Evolutionary conservation across 2,329 filamentous ascomycete species (phyloP), one percentile per base, ranked within the genome.

Genomic region (Curvularia sp.): DNA sequence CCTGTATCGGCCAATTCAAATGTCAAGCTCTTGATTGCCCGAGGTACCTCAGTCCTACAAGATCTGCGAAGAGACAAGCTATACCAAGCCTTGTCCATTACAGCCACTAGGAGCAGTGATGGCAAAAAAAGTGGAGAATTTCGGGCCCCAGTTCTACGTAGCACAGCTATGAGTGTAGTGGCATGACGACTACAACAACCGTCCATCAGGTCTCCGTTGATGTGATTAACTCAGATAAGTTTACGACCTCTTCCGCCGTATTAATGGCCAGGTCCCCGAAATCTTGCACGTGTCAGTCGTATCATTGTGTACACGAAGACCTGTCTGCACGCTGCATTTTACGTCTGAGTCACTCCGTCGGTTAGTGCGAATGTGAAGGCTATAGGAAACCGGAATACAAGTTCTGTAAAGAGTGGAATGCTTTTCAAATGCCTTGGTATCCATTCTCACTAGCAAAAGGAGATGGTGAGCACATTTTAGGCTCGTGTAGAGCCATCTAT

Each of bases 141-240:
- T 60, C 55, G 13, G 57, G 38, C 1, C 71, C 70, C 1, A 71
- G 65, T 38, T 68, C 65, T 13, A 27, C 25, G 25, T 27, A 75
- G 27, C 2, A 57, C 56, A 0, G 69, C 56, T 34, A 70, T 61
- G 3, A 64, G 53, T 0, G 58, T 45, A n/a, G 67, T 60, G 9
- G 59, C 59, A 46, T 71, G 71, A 1, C 67, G 68, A 1, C 69
- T 73, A 23, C 10, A 10, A 45, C 1, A 7, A 1, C 15, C 4
- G 4, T 30, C 13, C 19, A 9, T 54, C 21, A 49, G 3, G 4
- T 10, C 49, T 18, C 12, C 6, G 8, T 12, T 38, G 18, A 5
- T 0, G n/a, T 2, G 8, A 0, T 19, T 15, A 10, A 5, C 18
- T 23, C 7, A 15, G 4, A 3, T 1, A 7, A 25, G 43, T 43